Base-by-base conservation (phyloP, 768 basidiomycete species). In the Suillus weaverae region DNA sequence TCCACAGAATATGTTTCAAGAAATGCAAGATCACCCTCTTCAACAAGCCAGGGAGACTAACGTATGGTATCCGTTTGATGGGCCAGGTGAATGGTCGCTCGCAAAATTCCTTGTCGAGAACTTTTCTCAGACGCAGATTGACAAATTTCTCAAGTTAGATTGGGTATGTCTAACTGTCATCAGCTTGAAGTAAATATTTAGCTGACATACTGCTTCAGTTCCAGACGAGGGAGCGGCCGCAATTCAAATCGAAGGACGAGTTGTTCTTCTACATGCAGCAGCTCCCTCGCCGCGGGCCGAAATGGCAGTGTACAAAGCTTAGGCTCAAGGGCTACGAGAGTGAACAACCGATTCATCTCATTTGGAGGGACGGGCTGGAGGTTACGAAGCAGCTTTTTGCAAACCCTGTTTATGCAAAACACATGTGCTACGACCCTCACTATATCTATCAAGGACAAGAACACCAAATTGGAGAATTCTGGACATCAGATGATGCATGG, bases 61-160 rank as follows among this genome's bases (percentile, higher is more conserved):
- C 9, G 0, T 3, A 9, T 44, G 43, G 43, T 44, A 44, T n/a
- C 43, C 43, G 9, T 44, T 44, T 64, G 60, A 68, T 18, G 71
- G 72, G 3, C 60, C 67, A 10, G 66, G 62, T 0, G 76, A 80
- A 65, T 79, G 78, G 76, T 71, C 76, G 62, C 48, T 78, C 1
- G 76, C 70, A 3, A 70, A 66, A 7, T 78, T 76, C 63, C 69
- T 41, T 41, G 61, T 26, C 44, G 48, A 74, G 71, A 46, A 73
- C 73, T 32, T 64, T 11, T 59, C 32, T 0, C 41, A 64, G 71
- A 65, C 67, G 2, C 66, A 69, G 13, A 71, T 77, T 2, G 61
- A 72, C 18, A 57, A 74, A n/a, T 76, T 79, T 39, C 62, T 80
- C 14, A 66, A 67, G 14, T 68, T 78, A 18, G 18, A 68, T 59